A percentile compares a stretch with the other conserved stretches of the same genome.
Conservation (phyloP, 106 monocot species). For the Dactylorhiza incarnata region DNA sequence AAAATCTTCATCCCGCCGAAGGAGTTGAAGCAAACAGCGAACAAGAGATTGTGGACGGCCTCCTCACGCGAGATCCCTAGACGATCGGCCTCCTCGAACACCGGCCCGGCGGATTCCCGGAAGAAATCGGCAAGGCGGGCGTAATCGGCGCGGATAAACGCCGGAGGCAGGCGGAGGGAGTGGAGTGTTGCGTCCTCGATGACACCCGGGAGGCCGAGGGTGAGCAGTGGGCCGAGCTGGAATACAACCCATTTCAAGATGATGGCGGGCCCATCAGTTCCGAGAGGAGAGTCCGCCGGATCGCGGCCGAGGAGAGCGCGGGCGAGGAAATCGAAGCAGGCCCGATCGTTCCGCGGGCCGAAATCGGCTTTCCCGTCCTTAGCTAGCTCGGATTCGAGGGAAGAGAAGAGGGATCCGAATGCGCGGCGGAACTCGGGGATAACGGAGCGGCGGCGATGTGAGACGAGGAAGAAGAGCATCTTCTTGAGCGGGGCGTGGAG, state of each 20-base stretch:
- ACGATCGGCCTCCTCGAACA: conserved; percentile 59
- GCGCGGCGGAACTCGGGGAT: conserved; percentile 64
- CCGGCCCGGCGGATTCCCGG: conserved; percentile 25
- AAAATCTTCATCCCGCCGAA: conserved; percentile 85
- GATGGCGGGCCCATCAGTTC: conserved; percentile 51
- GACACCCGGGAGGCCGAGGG: conserved; percentile 58
- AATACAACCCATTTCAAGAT: conserved; percentile 71
- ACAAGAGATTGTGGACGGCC: conserved; percentile 80
- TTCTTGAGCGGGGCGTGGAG: conserved; percentile 69
- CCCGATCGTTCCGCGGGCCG: conserved; percentile 47
- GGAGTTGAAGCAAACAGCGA: conserved; percentile 80
- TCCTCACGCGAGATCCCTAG: conserved; percentile 68
- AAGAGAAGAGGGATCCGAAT: conserved; percentile 43
- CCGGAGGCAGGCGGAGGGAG: conserved; percentile 54
- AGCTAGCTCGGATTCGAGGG: conserved; percentile 47
- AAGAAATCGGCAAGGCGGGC: conserved; percentile 61
- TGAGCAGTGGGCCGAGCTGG: conserved; percentile 64
- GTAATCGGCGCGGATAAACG: conserved; percentile 51
- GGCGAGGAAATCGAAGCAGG: conserved; percentile 58
- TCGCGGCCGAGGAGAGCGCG: conserved; percentile 44
- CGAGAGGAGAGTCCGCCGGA: conserved; percentile 35
- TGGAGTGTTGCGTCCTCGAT: conserved; percentile 56
- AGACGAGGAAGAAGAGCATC: conserved; percentile 63
- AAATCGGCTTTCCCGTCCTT: conserved; percentile 62
- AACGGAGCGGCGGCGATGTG: conserved; percentile 34